Evolutionary conservation across 208 protist genomes (phyloP), one percentile per base, ranked within the genome.

Genomic region (Willaertia magna): DNA sequence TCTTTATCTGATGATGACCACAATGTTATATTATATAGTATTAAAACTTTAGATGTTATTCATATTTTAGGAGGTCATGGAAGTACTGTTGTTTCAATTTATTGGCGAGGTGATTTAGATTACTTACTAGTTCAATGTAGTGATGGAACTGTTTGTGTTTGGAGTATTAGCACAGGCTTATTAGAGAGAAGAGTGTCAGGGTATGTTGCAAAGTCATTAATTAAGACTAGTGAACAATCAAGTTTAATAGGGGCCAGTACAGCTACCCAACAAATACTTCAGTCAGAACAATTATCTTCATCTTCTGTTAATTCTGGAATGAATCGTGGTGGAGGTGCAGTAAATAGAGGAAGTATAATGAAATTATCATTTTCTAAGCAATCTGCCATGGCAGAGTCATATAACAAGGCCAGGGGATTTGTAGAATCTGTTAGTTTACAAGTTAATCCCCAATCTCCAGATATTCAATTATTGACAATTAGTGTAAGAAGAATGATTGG

Each of bases 391-490:
- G 22, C 44, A 20, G 46, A 83, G 18, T 16, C 55, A 16, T 67
- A 67, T 67, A 67, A 67, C 22, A 51, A 51, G n/a, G 9, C 78
- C 2, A 83, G 55, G 26, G 47, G 47, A 30, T 83, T 83, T 22
- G 30, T 83, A 22, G 78, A 83, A 20, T 43, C 78, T 7, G 43
- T 83, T 34, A 43, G 46, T n/a, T 42, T 83, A 7, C 14, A 40
- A 34, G 46, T 83, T 11, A 55, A 30, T 49, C 26, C 52, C 1
- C 43, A 39, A 83, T 12, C 20, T 11, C 78, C 78, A 83, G 46
- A 83, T 55, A 43, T 83, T 49, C 43, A 83, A 55, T 55, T 83
- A 83, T 40, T 83, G n/a, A 83, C 43, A 16, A n/a, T 83, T 18
- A 83, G 78, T 42, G 46, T 83, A 20, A 83, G 78, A 83, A 30